Base-by-base conservation (phyloP, 2,329 filamentous ascomycete species). In the Corinectria fuckeliana region DNA sequence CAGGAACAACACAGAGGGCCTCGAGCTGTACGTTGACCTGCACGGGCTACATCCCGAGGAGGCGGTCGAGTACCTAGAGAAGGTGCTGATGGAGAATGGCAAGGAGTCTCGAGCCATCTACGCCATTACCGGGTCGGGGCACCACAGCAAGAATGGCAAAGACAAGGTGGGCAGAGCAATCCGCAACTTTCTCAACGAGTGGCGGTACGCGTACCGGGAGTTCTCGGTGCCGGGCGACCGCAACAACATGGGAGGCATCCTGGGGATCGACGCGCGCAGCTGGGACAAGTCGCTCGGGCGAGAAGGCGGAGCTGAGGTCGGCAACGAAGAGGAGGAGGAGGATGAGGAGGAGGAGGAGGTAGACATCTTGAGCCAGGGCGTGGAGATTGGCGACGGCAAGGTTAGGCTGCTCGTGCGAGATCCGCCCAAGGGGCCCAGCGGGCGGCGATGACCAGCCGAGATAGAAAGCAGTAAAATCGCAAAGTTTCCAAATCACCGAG, bases 41-140 rank as follows among this genome's bases (percentile, higher is more conserved):
- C 95, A 99, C 75, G 95, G 95, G n/a, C 85, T 99, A n/a, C 95
- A 98, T 72, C 93, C 95, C 0, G 94, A 98, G 72, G 95, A 99
- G 80, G 95, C 94, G 4, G 92, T 98, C 38, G 91, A 95, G 65
- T 98, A 98, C 70, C 85, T 99, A 4, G 92, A 95, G 75, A 89
- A 90, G 64, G 91, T 96, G 36, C 87, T 99, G 20, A 82, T 93
- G 62, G 92, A 96, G 71, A 95, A 97, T 71, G 85, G 83, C 65
- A 83, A 87, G 65, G 88, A 91, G 67, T 84, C 83, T 32, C 85
- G 88, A 20, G 91, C 94, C 3, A 85, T 99, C 39, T 99, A 98
- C 74, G 93, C 93, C 66, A 98, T 99, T 74, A 97, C 93, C 1
- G 95, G 95, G 42, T 98, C 94, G 1, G 95, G 94, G 3, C 93